phyloP scores from a whole-genome alignment of 2,329 filamentous ascomycete genomes.

The Venturia nashicola region DNA sequence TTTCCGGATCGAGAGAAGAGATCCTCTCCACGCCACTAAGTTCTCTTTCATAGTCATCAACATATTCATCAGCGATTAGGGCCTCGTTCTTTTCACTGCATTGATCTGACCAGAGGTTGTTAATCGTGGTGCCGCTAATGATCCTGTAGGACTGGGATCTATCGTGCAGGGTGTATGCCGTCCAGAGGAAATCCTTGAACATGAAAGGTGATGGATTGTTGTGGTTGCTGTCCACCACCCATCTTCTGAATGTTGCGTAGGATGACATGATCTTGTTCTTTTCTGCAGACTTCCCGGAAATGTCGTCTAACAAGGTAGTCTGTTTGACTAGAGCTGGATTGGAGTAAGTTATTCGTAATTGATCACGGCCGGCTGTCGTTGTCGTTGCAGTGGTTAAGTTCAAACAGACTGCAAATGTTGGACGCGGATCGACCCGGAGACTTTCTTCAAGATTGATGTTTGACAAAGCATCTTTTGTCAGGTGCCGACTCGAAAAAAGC shows the following conservation, averaged over 20 bases:
- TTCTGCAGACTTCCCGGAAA: background rate
- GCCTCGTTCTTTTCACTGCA: background rate
- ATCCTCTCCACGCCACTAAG: background rate
- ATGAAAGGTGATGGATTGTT: background rate
- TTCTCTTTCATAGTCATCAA: background rate
- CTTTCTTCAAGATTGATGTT: background rate
- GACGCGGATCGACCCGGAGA: background rate
- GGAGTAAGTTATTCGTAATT: background rate
- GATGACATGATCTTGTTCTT: background rate
- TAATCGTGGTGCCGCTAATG: background rate
- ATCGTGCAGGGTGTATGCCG: background rate
- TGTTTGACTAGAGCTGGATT: constrained; percentile 2
- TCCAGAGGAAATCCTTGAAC: background rate
- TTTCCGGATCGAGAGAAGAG: background rate
- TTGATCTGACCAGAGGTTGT: background rate
- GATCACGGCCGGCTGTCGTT: background rate
- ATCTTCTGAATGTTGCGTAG: background rate
- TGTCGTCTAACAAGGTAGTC: background rate
- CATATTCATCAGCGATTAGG: background rate
- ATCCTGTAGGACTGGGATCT: background rate
- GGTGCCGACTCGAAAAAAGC: background rate
- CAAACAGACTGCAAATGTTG: background rate
- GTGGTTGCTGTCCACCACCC: background rate
- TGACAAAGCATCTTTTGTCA: background rate
- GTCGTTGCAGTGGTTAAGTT: background rate